phyloP scores from a whole-genome alignment of 176 grass and related monocot genomes.

The Elymus sibiricus region DNA sequence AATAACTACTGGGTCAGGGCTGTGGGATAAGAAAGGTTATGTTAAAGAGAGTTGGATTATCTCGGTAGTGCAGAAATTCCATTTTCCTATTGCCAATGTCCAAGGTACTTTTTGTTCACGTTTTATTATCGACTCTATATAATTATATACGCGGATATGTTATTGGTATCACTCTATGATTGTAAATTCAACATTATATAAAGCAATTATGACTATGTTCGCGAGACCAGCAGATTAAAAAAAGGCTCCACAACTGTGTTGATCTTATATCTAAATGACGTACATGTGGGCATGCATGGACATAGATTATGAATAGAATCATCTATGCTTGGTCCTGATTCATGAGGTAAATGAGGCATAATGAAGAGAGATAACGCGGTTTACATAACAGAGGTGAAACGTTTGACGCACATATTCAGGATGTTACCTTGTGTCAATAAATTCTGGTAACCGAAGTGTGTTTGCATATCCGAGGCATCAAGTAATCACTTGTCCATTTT shows the following conservation, averaged over 20 bases:
- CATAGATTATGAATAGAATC: neutral
- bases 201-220: too few relatives aligned
- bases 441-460: constrained; percentile 66
- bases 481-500: constrained; percentile 64
- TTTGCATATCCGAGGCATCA: constrained; percentile 50
- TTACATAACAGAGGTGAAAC: neutral
- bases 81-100: neutral
- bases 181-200: too few relatives aligned
- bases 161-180: too few relatives aligned
- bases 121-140: too few relatives aligned
- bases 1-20: neutral
- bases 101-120: neutral
- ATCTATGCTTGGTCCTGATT: neutral
- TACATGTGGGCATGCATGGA: neutral
- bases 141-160: too few relatives aligned
- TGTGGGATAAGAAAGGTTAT: neutral
- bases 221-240: too few relatives aligned
- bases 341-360: neutral
- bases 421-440: constrained; percentile 91
- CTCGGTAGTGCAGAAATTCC: neutral
- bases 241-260: too few relatives aligned
- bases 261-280: neutral
- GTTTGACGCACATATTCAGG: neutral
- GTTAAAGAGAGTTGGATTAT: neutral
- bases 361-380: neutral